Base-by-base conservation (phyloP, 192 early-diverging fungal genomes). In the Entophlyctis helioformis region DNA sequence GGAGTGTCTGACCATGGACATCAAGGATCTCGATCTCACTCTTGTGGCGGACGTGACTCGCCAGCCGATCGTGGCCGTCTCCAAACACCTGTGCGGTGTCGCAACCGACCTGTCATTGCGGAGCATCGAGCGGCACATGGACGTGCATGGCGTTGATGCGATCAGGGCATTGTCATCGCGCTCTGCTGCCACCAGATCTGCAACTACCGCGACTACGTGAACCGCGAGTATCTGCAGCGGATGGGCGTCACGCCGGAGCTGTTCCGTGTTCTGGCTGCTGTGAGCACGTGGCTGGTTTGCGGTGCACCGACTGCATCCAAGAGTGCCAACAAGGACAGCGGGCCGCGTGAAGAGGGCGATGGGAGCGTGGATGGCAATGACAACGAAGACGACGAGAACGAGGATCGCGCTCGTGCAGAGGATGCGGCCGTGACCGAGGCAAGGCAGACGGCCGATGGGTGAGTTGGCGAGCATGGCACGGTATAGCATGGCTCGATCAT, bases 101-200 rank as follows among this genome's bases (percentile, higher is more conserved):
- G 91, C 89, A 5, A 90, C 91, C 0, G 91, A 94, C 58, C 62
- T 91, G 24, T 84, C 87, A 0, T 60, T 94, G 20, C 78, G 74
- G 43, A 86, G 86, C 26, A 47, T 89, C 9, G 62, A 21, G 18
- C 42, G 39, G n/a, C 51, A 48, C 38, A 8, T 48, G 1, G 48
- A 52, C 4, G 44, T 61, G 9, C 42, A 71, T 9, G 62, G 29
- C 29, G 29, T 31, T 31, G 29, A 4, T 4, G 29, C 29, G 11
- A 31, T 31, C 16, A 31, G 16, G 83, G 83, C 13, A 65, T 91
- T 18, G 60, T 85, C 19, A 87, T 95, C 47, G 89, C 91, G 12
- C 68, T 90, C 2, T 95, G 91, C 61, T 94, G 91, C 54, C 91
- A 91, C 60, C 86, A 89, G 38, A 42, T 79, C 10, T 89, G 85